These are phyloP conservation scores for Coemansia biformis DNA, from an alignment of 192 early-diverging fungal genomes.

Conservation along the genomic window DNA sequence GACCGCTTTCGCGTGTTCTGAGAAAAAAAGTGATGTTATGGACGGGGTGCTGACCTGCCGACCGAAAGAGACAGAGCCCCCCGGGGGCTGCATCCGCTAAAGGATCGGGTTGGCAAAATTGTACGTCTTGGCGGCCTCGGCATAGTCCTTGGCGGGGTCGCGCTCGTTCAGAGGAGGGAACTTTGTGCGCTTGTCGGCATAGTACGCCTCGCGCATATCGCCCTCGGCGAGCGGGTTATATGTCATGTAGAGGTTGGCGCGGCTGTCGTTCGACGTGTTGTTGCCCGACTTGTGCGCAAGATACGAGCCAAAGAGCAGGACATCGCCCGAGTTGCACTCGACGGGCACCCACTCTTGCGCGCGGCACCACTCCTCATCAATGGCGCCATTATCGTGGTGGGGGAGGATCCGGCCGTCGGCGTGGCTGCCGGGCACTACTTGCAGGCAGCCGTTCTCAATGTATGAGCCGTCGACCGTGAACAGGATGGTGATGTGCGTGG, in stretches of 20 bases:
- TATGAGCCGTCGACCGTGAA: slow-evolving; percentile 57
- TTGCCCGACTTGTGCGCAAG: slow-evolving; percentile 55
- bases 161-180: slow-evolving; percentile 59
- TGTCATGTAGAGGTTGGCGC: slow-evolving; percentile 58
- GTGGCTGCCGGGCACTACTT: slow-evolving; percentile 56
- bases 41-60: too few relatives aligned
- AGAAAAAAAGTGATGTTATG: too few relatives aligned
- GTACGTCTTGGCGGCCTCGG: slow-evolving; percentile 54
- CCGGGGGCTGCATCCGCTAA: not conserved
- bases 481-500: slow-evolving; percentile 54
- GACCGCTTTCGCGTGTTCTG: too few relatives aligned
- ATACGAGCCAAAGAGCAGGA: slow-evolving; percentile 60
- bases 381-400: slow-evolving; percentile 47
- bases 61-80: not conserved
- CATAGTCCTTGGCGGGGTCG: slow-evolving; percentile 50
- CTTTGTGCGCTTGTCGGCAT: slow-evolving; percentile 53
- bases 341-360: slow-evolving; percentile 54
- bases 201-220: slow-evolving; percentile 56
- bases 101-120: slow-evolving; percentile 59
- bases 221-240: slow-evolving; percentile 56
- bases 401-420: slow-evolving; percentile 32
- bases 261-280: slow-evolving; percentile 49
- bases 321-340: slow-evolving; percentile 54
- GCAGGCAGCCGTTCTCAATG: slow-evolving; percentile 54
- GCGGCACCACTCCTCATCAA: slow-evolving; percentile 50